Evolutionary conservation across 1,139 yeast species (phyloP).

Genomic region (Magnusiomyces tetraspermus): DNA sequence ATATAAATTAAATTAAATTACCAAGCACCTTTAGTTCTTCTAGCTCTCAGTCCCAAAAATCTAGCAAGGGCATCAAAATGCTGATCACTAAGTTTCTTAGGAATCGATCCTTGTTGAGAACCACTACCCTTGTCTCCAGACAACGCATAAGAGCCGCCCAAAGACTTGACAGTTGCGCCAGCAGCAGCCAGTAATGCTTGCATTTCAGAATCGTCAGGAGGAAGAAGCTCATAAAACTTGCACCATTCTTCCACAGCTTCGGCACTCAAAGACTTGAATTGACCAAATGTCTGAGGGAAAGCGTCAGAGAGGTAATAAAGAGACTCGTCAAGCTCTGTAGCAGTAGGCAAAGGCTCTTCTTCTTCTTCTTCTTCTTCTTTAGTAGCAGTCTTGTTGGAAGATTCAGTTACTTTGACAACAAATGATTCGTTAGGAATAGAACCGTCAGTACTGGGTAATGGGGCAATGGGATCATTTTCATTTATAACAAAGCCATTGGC

Average conservation of each 20-base stretch:
- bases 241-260: constrained; percentile 45
- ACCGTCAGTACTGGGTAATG: constrained; percentile 65
- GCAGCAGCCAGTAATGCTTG: constrained; percentile 24
- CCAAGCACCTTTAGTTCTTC: constrained; percentile 48
- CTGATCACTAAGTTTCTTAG: constrained; percentile 40
- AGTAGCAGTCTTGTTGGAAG: neutral
- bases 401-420: neutral
- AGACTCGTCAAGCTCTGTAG: neutral
- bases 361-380: constrained; percentile 28
- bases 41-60: constrained; percentile 51
- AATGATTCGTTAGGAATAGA: constrained; percentile 40
- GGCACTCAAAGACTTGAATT: constrained; percentile 42
- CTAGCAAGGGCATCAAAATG: constrained; percentile 58
- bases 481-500: constrained; percentile 31
- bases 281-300: constrained; percentile 54
- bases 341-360: constrained; percentile 9
- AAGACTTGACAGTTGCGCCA: constrained; percentile 34
- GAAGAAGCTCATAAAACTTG: constrained; percentile 50
- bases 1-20: too few relatives aligned
- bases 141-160: constrained; percentile 13
- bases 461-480: constrained; percentile 39
- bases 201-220: constrained; percentile 31
- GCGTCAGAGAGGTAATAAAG: neutral
- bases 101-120: too few relatives aligned
- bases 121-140: too few relatives aligned